A percentile compares a stretch with the other conserved stretches of the same genome.
Conservation (phyloP, 768 basidiomycete genomes). For the Pulveroboletus sp. region DNA sequence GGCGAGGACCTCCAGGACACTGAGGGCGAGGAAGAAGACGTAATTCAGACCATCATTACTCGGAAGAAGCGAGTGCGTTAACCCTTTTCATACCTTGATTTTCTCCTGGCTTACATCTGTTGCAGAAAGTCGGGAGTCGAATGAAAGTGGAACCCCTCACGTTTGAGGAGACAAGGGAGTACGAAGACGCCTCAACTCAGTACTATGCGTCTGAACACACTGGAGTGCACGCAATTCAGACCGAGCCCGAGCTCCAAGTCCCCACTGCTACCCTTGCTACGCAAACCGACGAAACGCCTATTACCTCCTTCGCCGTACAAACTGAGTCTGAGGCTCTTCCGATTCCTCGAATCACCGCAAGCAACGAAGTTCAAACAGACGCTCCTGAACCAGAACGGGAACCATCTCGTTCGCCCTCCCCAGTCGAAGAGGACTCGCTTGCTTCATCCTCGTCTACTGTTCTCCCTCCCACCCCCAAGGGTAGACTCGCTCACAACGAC, state of each 20-base stretch:
- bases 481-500: constrained; percentile 39
- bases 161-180: constrained; percentile 66
- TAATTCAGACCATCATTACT: constrained; percentile 86
- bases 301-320: constrained; percentile 31
- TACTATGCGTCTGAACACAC: constrained; percentile 57
- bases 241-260: constrained; percentile 53
- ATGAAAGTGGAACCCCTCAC: constrained; percentile 41
- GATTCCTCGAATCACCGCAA: constrained; percentile 30
- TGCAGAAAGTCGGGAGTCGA: constrained; percentile 64
- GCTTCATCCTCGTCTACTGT: constrained; percentile 74
- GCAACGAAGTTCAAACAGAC: constrained; percentile 65
- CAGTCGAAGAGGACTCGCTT: constrained; percentile 47
- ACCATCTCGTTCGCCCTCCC: constrained; percentile 43
- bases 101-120: constrained; percentile 13
- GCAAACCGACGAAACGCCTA: constrained; percentile 47
- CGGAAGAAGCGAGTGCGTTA: constrained; percentile 65
- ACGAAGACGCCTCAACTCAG: constrained; percentile 69
- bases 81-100: not conserved
- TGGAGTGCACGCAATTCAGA: constrained; percentile 48
- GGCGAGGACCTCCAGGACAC: constrained; percentile 47
- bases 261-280: constrained; percentile 43
- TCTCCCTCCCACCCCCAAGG: constrained; percentile 64
- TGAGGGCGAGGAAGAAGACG: constrained; percentile 59
- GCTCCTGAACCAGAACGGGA: constrained; percentile 33
- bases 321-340: constrained; percentile 36